A percentile compares a stretch with the other conserved stretches of the same genome.
Evolutionary conservation across 225 moss, liverwort and hornwort genomes (phyloP).

Genomic region (Takakia lepidozioides): DNA sequence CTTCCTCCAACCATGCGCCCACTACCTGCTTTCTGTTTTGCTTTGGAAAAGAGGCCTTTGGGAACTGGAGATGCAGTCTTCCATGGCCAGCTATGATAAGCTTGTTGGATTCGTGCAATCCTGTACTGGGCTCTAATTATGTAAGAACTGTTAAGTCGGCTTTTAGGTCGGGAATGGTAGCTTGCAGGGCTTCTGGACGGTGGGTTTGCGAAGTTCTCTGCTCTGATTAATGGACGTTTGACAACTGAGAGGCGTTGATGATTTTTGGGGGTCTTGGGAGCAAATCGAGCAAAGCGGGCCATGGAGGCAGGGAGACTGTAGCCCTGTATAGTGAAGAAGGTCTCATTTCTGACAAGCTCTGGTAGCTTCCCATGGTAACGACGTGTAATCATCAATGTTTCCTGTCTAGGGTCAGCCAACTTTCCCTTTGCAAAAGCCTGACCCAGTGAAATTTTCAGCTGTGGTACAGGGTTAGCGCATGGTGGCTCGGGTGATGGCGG

Average conservation of each 20-base stretch:
- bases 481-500: neutral
- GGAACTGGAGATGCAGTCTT: too few species aligned
- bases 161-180: neutral
- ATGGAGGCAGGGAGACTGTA: slow-evolving; percentile 26
- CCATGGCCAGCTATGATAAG: slow-evolving; percentile 10
- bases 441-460: slow-evolving; percentile 1
- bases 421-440: neutral
- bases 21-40: too few species aligned
- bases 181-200: neutral
- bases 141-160: slow-evolving; percentile 1
- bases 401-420: slow-evolving; percentile 18
- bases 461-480: slow-evolving; percentile 10
- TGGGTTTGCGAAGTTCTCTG: neutral
- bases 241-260: slow-evolving; percentile 21
- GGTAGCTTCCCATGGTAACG: slow-evolving; percentile 16
- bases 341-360: slow-evolving; percentile 14
- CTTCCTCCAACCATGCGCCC: too few species aligned
- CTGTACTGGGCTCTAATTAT: neutral
- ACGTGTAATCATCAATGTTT: slow-evolving; percentile 1
- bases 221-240: slow-evolving; percentile 15
- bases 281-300: slow-evolving; percentile 26
- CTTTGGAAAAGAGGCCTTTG: too few species aligned
- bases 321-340: slow-evolving; percentile 19
- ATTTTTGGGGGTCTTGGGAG: slow-evolving; percentile 20
- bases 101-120: slow-evolving; percentile 2